Percentiles rank a stretch among this genome's conserved stretches.
Evolutionary conservation across 306 rosid genomes (phyloP).

Genomic region (Alnus rubra): DNA sequence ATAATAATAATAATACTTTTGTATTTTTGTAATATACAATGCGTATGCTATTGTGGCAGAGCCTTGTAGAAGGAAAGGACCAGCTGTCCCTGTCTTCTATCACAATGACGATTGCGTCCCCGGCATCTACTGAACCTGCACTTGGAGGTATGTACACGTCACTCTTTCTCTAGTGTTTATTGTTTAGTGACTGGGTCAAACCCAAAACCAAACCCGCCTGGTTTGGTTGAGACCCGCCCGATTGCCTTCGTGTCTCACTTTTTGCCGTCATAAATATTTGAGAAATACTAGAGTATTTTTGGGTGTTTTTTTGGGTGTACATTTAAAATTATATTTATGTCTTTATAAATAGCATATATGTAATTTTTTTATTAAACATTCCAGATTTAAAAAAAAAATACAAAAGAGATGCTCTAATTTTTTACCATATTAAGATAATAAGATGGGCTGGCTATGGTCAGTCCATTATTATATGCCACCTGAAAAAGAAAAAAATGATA

Average conservation of each 20-base stretch:
- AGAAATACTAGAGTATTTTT: too few relatives aligned
- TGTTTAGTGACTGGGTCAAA: background rate
- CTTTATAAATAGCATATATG: too few relatives aligned
- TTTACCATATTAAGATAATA: background rate
- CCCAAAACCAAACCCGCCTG: background rate
- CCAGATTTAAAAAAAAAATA: too few relatives aligned
- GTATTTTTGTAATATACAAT: background rate
- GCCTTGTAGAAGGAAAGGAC: slow-evolving; percentile 18
- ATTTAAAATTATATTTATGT: too few relatives aligned
- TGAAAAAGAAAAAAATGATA: background rate
- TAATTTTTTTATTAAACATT: too few relatives aligned
- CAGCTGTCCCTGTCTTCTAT: slow-evolving; percentile 43
- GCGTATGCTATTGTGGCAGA: slow-evolving; percentile 12
- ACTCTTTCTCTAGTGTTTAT: background rate
- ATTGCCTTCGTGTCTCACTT: background rate
- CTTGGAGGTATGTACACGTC: slow-evolving; percentile 6
- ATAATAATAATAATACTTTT: background rate
- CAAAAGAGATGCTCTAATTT: too few relatives aligned
- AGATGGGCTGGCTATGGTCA: background rate
- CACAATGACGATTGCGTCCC: slow-evolving; percentile 33
- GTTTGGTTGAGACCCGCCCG: background rate
- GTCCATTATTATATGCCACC: slow-evolving; percentile 5
- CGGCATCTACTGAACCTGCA: background rate
- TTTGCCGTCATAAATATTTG: too few relatives aligned
- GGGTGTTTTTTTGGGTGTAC: too few relatives aligned